These are phyloP conservation scores for Aspergillus phoenicis DNA, from an alignment of 2,329 filamentous ascomycete genomes.

Conservation along the genomic window DNA sequence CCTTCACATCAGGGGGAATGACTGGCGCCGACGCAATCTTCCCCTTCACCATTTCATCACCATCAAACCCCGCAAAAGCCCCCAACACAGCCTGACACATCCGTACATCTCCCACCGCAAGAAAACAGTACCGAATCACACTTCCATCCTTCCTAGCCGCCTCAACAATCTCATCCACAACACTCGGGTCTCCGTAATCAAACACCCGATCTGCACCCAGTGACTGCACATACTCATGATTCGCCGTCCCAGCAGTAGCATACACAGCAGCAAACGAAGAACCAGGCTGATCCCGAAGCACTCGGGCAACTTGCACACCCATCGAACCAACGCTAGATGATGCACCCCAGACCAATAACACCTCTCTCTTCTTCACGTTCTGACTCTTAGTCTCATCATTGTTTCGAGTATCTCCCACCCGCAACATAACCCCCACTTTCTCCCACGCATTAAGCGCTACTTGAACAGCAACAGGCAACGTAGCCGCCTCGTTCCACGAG, in stretches of 20 bases:
- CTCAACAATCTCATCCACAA: conserved; percentile 37
- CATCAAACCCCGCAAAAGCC: conserved; percentile 26
- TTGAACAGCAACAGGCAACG: conserved; percentile 42
- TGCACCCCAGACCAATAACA: conserved; percentile 49
- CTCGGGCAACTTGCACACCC: conserved; percentile 45
- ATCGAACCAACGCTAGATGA: conserved; percentile 51
- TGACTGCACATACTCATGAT: conserved; percentile 36
- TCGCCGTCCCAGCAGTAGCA: conserved; percentile 41
- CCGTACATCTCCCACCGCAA: conserved; percentile 42
- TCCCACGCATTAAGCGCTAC: conserved; percentile 47
- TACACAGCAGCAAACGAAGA: conserved; percentile 47
- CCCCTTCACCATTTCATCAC: conserved; percentile 5
- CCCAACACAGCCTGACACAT: conserved; percentile 44
- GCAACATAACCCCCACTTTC: conserved; percentile 36
- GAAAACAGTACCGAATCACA: conserved; percentile 46
- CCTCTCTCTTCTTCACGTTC: conserved; percentile 29
- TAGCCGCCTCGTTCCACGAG: conserved; percentile 47
- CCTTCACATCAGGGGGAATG: conserved; percentile 34
- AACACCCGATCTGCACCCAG: conserved; percentile 44
- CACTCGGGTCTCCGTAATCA: conserved; percentile 39
- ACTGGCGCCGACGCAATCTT: conserved; percentile 45
- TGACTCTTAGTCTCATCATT: background rate
- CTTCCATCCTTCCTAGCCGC: conserved; percentile 42
- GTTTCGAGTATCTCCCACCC: conserved; percentile 14
- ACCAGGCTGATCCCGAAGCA: conserved; percentile 37